A percentile compares a stretch with the other conserved stretches of the same genome.
phyloP scores from a whole-genome alignment of 2,329 filamentous ascomycete genomes.

The Talaromyces sp. region DNA sequence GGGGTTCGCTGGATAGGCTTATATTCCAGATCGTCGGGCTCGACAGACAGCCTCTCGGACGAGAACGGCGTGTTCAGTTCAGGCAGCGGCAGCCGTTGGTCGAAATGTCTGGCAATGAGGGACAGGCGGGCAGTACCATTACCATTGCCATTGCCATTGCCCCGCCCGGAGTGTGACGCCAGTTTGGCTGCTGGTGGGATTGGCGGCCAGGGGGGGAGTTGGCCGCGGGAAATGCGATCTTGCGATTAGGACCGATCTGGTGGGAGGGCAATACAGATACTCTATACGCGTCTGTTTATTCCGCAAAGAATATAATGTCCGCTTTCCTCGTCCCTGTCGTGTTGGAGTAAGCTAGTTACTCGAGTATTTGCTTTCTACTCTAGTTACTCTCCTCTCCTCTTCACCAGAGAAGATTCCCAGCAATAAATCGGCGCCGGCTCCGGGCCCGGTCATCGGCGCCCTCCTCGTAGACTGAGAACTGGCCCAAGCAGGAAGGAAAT shows the following conservation, averaged over 20 bases:
- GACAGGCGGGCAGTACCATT: constrained; percentile 47
- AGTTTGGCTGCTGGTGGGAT: constrained; percentile 21
- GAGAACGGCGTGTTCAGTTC: constrained; percentile 64
- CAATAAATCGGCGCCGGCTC: constrained; percentile 5
- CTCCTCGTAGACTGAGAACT: background rate
- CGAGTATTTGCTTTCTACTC: background rate
- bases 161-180: constrained; percentile 26
- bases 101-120: constrained; percentile 62
- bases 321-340: background rate
- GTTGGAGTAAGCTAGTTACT: background rate
- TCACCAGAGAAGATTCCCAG: background rate
- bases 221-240: constrained; percentile 18
- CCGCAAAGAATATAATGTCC: background rate
- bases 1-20: constrained; percentile 39
- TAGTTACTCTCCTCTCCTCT: background rate
- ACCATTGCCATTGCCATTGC: constrained; percentile 18
- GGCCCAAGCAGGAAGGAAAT: background rate
- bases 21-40: constrained; percentile 56
- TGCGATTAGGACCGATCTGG: background rate
- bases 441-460: constrained; percentile 14
- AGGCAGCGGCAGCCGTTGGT: constrained; percentile 53
- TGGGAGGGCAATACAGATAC: no score
- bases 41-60: constrained; percentile 55
- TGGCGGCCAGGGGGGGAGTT: constrained; percentile 7
- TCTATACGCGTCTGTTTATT: background rate